phyloP scores from a whole-genome alignment of 2,329 filamentous ascomycete species.

The Trematosphaeria pertusa region DNA sequence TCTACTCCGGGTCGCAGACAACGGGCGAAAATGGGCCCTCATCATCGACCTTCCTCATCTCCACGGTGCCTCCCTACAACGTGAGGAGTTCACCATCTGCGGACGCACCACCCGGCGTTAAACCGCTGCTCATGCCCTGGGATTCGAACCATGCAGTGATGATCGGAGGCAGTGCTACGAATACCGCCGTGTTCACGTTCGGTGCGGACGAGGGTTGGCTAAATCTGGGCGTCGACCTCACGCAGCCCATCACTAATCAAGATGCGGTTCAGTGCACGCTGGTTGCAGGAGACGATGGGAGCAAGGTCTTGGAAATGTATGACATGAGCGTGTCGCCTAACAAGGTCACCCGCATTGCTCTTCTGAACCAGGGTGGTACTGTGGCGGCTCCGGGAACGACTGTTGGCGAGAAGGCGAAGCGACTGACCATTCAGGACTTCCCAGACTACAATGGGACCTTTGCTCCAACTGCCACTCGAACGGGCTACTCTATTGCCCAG shows the following conservation, averaged over 20 bases:
- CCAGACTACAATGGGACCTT: constrained; percentile 78
- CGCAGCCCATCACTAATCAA: constrained; percentile 65
- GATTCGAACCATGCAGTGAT: constrained; percentile 73
- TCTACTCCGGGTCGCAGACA: constrained; percentile 79
- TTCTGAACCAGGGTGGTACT: constrained; percentile 67
- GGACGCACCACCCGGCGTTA: constrained; percentile 65
- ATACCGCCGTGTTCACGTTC: constrained; percentile 76
- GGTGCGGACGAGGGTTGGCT: constrained; percentile 69
- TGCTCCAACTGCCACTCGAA: constrained; percentile 70
- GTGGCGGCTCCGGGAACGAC: constrained; percentile 57
- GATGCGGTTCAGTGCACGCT: constrained; percentile 68
- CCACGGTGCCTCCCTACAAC: constrained; percentile 68
- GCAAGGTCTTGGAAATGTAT: constrained; percentile 80
- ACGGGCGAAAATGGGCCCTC: constrained; percentile 63
- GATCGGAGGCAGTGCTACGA: constrained; percentile 73
- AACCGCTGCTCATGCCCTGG: constrained; percentile 78
- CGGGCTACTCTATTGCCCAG: constrained; percentile 75
- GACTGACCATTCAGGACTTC: constrained; percentile 70
- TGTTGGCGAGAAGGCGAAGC: constrained; percentile 55
- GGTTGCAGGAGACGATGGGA: constrained; percentile 75
- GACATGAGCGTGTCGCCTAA: constrained; percentile 79
- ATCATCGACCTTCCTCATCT: constrained; percentile 77
- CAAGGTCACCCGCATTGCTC: constrained; percentile 71
- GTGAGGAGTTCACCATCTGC: constrained; percentile 60
- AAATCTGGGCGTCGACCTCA: constrained; percentile 69